These are phyloP conservation scores for Cryphonectria nitschkei DNA, from an alignment of 2,329 filamentous ascomycete genomes.

Conservation along the genomic window DNA sequence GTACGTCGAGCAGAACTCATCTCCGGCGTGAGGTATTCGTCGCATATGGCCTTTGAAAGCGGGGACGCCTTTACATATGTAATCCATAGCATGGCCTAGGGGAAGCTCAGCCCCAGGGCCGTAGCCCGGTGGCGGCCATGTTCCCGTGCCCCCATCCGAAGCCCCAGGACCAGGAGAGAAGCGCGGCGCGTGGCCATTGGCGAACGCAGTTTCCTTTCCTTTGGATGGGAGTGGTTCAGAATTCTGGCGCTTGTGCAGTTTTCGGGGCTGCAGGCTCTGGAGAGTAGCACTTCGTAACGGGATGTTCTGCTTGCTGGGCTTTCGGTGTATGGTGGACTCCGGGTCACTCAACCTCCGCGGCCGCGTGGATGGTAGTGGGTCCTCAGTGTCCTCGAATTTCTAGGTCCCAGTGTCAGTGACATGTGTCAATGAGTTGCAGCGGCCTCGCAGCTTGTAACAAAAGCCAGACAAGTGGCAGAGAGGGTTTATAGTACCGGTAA, in stretches of 20 bases:
- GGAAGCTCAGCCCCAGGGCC: slow-evolving; percentile 53
- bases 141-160: slow-evolving; percentile 38
- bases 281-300: slow-evolving; percentile 9
- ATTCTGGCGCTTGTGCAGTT: slow-evolving; percentile 23
- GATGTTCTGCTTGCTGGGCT: slow-evolving; percentile 2
- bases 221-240: slow-evolving; percentile 34
- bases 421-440: neutral
- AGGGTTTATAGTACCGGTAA: slow-evolving; percentile 14
- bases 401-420: slow-evolving; percentile 14
- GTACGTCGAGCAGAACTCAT: slow-evolving; percentile 61
- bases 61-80: slow-evolving; percentile 62
- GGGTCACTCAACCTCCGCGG: slow-evolving; percentile 25
- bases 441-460: neutral
- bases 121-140: slow-evolving; percentile 61
- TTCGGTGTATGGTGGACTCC: slow-evolving; percentile 6
- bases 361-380: slow-evolving; percentile 9
- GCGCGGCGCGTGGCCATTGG: slow-evolving; percentile 34
- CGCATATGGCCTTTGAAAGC: slow-evolving; percentile 59
- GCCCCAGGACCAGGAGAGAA: slow-evolving; percentile 42
- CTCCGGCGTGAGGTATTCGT: slow-evolving; percentile 57
- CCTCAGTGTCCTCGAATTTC: slow-evolving; percentile 16
- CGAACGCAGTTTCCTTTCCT: slow-evolving; percentile 44
- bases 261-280: slow-evolving; percentile 15
- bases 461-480: neutral
- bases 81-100: slow-evolving; percentile 57